Percentiles rank a stretch among this genome's conserved stretches.
These are phyloP conservation scores for Geoglossum glabrum DNA, from an alignment of 495 filamentous ascomycete species.

Conservation along the genomic window DNA sequence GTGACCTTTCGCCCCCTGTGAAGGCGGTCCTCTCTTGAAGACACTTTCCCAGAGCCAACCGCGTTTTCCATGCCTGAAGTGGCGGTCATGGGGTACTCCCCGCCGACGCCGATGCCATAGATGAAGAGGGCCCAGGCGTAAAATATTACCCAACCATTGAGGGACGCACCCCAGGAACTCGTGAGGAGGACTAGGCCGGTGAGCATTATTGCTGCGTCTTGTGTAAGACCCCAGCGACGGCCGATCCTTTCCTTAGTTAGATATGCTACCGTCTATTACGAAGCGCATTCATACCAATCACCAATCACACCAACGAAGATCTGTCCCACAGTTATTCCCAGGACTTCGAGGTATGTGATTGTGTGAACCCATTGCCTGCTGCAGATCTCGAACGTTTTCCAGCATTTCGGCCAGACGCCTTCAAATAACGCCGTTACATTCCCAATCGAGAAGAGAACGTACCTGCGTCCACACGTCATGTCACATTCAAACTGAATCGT, in stretches of 20 bases:
- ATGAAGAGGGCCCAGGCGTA: conserved; percentile 82
- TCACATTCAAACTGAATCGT: neutral
- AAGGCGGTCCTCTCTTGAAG: conserved; percentile 71
- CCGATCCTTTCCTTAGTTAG: conserved; percentile 34
- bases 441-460: conserved; percentile 87
- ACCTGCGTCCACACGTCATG: conserved; percentile 20
- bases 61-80: conserved; percentile 91
- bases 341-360: conserved; percentile 67
- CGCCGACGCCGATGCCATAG: conserved; percentile 79
- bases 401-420: conserved; percentile 49
- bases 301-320: conserved; percentile 46
- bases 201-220: conserved; percentile 87
- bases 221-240: conserved; percentile 78
- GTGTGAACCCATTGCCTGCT: conserved; percentile 53
- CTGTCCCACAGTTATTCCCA: conserved; percentile 79
- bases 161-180: conserved; percentile 60
- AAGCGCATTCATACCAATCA: conserved; percentile 32
- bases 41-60: conserved; percentile 63
- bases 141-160: conserved; percentile 84
- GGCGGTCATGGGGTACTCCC: conserved; percentile 88
- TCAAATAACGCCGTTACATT: conserved; percentile 63
- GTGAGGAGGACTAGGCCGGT: conserved; percentile 72
- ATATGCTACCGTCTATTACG: conserved; percentile 9
- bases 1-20: conserved; percentile 88
- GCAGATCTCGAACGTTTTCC: conserved; percentile 43